A percentile compares a stretch with the other conserved stretches of the same genome.
Evolutionary conservation across 2,329 filamentous ascomycete genomes (phyloP).

Genomic region (Scedosporium dehoogii): DNA sequence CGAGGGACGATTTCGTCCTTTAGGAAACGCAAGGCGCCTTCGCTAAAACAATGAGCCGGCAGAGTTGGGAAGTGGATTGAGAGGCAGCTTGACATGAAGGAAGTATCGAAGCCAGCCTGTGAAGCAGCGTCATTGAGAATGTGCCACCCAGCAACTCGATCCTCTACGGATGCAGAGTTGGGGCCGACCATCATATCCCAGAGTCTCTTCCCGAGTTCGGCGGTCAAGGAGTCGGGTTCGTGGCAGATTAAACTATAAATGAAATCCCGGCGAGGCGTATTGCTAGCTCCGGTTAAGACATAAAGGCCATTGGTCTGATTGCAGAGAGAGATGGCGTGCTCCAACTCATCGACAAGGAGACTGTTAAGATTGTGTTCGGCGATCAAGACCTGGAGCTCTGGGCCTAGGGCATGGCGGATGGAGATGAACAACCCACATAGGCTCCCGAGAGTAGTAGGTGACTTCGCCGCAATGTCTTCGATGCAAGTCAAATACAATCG

Average conservation of each 20-base stretch:
- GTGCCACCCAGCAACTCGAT: conserved; percentile 60
- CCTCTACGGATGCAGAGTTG: conserved; percentile 45
- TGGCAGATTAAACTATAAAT: conserved; percentile 48
- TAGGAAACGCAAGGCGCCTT: conserved; percentile 54
- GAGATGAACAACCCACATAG: conserved; percentile 52
- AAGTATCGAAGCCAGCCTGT: conserved; percentile 35
- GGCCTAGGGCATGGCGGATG: conserved; percentile 31
- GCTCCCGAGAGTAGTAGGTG: conserved; percentile 59
- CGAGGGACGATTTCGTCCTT: conserved; percentile 37
- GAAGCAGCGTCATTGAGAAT: conserved; percentile 43
- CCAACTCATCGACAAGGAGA: conserved; percentile 56
- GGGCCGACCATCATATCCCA: conserved; percentile 67
- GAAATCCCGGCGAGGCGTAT: conserved; percentile 45
- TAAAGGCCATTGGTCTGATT: conserved; percentile 14
- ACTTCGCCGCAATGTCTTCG: conserved; percentile 54
- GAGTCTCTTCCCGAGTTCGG: conserved; percentile 51
- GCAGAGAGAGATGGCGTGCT: conserved; percentile 37
- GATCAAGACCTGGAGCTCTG: conserved; percentile 48
- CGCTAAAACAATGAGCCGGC: conserved; percentile 47
- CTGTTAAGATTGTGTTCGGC: conserved; percentile 50
- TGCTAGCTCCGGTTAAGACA: conserved; percentile 38
- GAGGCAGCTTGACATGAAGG: conserved; percentile 46
- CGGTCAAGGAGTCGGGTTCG: conserved; percentile 51
- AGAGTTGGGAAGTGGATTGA: conserved; percentile 47
- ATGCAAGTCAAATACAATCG: conserved; percentile 59